phyloP scores from a whole-genome alignment of 805 yeast genomes.

The Wickerhamiella nectarea region DNA sequence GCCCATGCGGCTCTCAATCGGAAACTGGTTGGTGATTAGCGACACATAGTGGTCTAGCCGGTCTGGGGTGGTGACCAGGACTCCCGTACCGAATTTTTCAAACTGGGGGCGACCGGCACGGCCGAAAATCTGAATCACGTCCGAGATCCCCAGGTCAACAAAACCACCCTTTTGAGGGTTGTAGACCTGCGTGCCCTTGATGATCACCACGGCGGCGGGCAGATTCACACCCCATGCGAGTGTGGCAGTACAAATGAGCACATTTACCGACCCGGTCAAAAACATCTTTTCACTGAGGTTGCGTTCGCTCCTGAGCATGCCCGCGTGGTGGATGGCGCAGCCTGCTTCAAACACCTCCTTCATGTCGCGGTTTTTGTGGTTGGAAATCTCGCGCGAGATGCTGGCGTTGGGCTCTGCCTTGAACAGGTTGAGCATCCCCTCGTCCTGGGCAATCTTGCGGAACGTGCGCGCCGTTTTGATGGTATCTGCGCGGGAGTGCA shows the following conservation, averaged over 20 bases:
- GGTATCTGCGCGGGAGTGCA: slow-evolving; percentile 90
- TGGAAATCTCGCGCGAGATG: slow-evolving; percentile 46
- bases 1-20: slow-evolving; percentile 76
- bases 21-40: slow-evolving; percentile 82
- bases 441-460: slow-evolving; percentile 50
- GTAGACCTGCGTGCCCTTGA: slow-evolving; percentile 93
- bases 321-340: slow-evolving; percentile 94
- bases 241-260: slow-evolving; percentile 90
- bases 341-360: slow-evolving; percentile 55
- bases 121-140: slow-evolving; percentile 95
- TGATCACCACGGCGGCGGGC: slow-evolving; percentile 94
- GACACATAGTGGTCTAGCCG: slow-evolving; percentile 78
- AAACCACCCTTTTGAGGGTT: slow-evolving; percentile 92
- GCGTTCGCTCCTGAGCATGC: slow-evolving; percentile 84
- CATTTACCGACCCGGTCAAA: slow-evolving; percentile 70
- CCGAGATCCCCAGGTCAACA: slow-evolving; percentile 86
- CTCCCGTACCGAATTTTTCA: slow-evolving; percentile 85
- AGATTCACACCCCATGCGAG: slow-evolving; percentile 99
- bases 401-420: slow-evolving; percentile 39
- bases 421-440: slow-evolving; percentile 43
- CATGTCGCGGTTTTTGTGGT: slow-evolving; percentile 60
- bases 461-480: slow-evolving; percentile 65
- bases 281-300: slow-evolving; percentile 83
- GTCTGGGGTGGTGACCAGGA: slow-evolving; percentile 72
- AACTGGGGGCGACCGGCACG: slow-evolving; percentile 99